phyloP scores from a whole-genome alignment of 345 rosid species.

The Euclidium syriacum region DNA sequence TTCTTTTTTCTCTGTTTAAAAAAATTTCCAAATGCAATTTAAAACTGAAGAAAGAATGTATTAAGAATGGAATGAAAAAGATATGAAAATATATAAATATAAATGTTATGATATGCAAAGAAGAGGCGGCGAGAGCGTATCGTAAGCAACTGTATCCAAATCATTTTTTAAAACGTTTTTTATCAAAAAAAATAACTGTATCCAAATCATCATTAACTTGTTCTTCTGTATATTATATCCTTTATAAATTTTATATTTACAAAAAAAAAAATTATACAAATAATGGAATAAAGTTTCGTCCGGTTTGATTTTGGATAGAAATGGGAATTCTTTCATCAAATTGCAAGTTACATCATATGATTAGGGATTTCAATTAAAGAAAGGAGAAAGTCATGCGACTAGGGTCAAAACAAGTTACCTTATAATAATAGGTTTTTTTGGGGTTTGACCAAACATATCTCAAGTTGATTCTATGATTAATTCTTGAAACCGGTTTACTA shows the following conservation, averaged over 20 bases:
- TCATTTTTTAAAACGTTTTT: too few species aligned
- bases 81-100: not conserved
- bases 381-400: too few species aligned
- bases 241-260: too few species aligned
- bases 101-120: not conserved
- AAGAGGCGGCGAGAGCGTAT: conserved; percentile 30
- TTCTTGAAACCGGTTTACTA: too few species aligned
- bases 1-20: not conserved
- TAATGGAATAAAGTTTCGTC: not conserved
- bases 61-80: not conserved
- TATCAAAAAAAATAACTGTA: too few species aligned
- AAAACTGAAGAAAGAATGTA: not conserved
- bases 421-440: too few species aligned
- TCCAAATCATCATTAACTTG: too few species aligned
- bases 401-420: too few species aligned
- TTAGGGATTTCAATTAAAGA: conserved; percentile 13
- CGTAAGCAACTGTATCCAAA: conserved; percentile 23
- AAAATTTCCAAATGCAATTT: conserved; percentile 8
- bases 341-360: not conserved
- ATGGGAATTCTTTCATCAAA: not conserved
- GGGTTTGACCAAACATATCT: too few species aligned
- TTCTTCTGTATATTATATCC: too few species aligned
- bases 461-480: too few species aligned
- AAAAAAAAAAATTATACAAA: too few species aligned
- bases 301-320: not conserved